Base-by-base conservation (phyloP, 2,329 filamentous ascomycete genomes). In the Lecanicillium sp. region DNA sequence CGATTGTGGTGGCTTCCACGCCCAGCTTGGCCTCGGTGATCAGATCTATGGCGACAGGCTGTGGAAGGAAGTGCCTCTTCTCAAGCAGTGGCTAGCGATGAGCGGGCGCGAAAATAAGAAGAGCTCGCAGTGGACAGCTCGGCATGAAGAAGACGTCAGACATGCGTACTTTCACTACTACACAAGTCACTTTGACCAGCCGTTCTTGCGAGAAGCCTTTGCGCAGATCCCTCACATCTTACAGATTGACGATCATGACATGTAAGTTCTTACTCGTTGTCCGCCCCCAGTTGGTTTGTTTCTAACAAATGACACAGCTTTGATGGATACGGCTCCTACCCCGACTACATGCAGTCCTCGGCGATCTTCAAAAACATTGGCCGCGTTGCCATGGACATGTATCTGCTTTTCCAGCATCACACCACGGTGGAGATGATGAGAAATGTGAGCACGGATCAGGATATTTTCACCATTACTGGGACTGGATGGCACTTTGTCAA, bases 161-260 rank as follows among this genome's bases (percentile, higher is more conserved):
- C 89, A 97, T 61, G 89, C 92, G 7, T 98, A 95, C 65, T 98
- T 98, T 62, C 92, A 98, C 60, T 98, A 95, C 61, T 98, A 98
- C 58, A 95, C 89, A 2, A 95, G 88, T 50, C 90, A 97, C 60
- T 97, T 98, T 57, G 92, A 98, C 56, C 92, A 98, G 61, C 89
- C 90, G 6, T 90, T 94, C 60, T 62, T 98, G 48, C 73, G 92
- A 44, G 92, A 98, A 61, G 89, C 90, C 0, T 98, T 95, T 67
- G 92, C 92, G 17, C 92, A 98, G 65, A 96, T 98, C 45, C 92
- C 92, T 29, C 89, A 96, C 55, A 70, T 98, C 38, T 72, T 94
- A 51, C 87, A 94, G 56, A 80, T 98, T 38, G 89, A 98, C 55
- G 92, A 97, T 54, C 92, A 97, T 60, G 92, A 98, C 51, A 96